Conservation (phyloP, 1,284 basidiomycete species). For the Amylostereum areolatum region DNA sequence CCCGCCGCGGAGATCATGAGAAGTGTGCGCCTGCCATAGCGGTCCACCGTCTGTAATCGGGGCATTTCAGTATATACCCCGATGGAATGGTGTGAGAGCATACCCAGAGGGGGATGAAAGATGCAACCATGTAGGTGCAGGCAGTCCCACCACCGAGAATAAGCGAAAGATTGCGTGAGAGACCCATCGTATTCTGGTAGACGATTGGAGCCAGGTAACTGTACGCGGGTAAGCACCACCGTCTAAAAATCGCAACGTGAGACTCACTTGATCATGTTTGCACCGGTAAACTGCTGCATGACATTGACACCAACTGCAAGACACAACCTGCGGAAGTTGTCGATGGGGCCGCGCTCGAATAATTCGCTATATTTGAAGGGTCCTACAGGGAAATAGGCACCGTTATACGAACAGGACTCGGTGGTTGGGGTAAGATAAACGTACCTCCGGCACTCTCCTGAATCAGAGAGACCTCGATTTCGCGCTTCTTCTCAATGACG, state of each 20-base stretch:
- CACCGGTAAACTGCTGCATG: constrained; percentile 38
- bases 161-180: constrained; percentile 33
- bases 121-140: constrained; percentile 37
- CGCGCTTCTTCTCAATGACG: constrained; percentile 28
- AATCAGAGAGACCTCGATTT: constrained; percentile 32
- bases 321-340: constrained; percentile 36
- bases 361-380: constrained; percentile 33
- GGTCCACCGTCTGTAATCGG: constrained; percentile 31
- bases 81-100: constrained; percentile 3
- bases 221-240: not conserved
- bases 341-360: constrained; percentile 32
- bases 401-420: not conserved
- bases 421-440: constrained; percentile 1
- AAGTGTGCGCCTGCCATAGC: constrained; percentile 30
- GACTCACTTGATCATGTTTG: constrained; percentile 24
- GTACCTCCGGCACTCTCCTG: constrained; percentile 34
- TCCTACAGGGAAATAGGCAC: constrained; percentile 14
- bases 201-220: constrained; percentile 36
- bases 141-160: constrained; percentile 35
- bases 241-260: not conserved
- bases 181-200: constrained; percentile 38
- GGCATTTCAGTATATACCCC: not conserved
- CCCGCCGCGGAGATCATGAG: constrained; percentile 35
- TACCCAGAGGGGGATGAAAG: constrained; percentile 38
- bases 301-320: constrained; percentile 33